Percentiles rank a stretch among this genome's conserved stretches.
These are phyloP conservation scores for Yamadazyma kanchanaburiensis DNA, from an alignment of 1,139 yeast genomes.

Conservation along the genomic window DNA sequence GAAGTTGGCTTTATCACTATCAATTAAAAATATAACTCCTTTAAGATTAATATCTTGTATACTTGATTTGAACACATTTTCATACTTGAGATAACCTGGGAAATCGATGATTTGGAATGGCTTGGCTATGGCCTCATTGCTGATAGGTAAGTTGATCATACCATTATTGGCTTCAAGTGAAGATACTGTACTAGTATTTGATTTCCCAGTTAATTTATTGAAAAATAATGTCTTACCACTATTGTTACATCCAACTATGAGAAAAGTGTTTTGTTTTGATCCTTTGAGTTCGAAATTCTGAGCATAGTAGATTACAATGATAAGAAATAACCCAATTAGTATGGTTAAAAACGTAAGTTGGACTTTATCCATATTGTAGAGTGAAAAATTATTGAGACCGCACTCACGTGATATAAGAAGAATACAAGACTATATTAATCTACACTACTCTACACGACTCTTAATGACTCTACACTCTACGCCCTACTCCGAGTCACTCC, in stretches of 20 bases:
- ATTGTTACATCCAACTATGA: constrained; percentile 69
- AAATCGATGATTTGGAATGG: constrained; percentile 61
- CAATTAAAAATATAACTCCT: constrained; percentile 72
- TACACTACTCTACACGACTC: no score
- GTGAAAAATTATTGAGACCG: background rate
- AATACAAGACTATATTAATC: no score
- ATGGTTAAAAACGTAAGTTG: constrained; percentile 20
- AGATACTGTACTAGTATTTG: constrained; percentile 32
- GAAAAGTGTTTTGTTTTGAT: constrained; percentile 47
- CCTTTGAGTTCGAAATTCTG: constrained; percentile 21
- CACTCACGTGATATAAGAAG: no score
- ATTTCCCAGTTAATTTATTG: constrained; percentile 20
- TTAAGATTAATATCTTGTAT: constrained; percentile 42
- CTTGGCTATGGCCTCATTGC: constrained; percentile 29
- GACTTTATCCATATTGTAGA: constrained; percentile 22
- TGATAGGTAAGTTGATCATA: constrained; percentile 29
- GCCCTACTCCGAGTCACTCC: no score
- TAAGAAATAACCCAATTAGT: constrained; percentile 20
- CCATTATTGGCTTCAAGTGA: constrained; percentile 41
- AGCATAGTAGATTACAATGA: constrained; percentile 20
- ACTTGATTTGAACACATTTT: constrained; percentile 42
- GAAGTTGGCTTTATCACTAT: constrained; percentile 31
- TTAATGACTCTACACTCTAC: no score
- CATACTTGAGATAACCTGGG: constrained; percentile 83
- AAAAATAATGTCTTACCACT: constrained; percentile 78